A percentile compares a stretch with the other conserved stretches of the same genome.
These are phyloP conservation scores for Acanthamoeba triangularis DNA, from an alignment of 208 protist species.

Conservation along the genomic window DNA sequence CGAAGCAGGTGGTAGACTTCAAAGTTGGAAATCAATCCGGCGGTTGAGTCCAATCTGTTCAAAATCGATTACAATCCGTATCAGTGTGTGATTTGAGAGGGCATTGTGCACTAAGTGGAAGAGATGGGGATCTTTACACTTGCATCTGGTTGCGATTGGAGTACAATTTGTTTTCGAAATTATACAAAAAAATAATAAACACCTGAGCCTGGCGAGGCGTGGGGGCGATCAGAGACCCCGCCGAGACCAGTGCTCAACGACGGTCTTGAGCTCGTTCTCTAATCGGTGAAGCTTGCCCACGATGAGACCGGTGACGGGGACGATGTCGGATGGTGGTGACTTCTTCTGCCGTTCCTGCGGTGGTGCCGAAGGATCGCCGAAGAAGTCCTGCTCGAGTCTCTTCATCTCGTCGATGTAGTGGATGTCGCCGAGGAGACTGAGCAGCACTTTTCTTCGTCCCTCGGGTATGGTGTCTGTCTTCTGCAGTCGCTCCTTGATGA, in stretches of 20 bases:
- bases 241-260: conserved; percentile 38
- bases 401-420: conserved; percentile 70
- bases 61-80: neutral
- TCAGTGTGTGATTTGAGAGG: neutral
- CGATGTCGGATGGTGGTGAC: conserved; percentile 15
- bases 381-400: conserved; percentile 32
- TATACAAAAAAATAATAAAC: neutral
- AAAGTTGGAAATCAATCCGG: conserved; percentile 48
- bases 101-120: neutral
- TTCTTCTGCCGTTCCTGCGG: conserved; percentile 15
- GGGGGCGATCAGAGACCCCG: neutral
- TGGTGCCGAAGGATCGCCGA: neutral
- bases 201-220: neutral
- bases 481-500: conserved; percentile 4
- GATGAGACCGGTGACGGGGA: conserved; percentile 43
- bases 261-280: conserved; percentile 57
- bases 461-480: neutral
- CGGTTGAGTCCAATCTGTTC: neutral
- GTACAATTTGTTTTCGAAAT: neutral
- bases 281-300: conserved; percentile 66
- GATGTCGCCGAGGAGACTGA: conserved; percentile 33
- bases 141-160: conserved; percentile 26
- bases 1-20: neutral
- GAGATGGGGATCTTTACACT: neutral
- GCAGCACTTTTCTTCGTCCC: neutral